Evolutionary conservation across 768 basidiomycete genomes (phyloP).

Genomic region (Lactarius psammicola): DNA sequence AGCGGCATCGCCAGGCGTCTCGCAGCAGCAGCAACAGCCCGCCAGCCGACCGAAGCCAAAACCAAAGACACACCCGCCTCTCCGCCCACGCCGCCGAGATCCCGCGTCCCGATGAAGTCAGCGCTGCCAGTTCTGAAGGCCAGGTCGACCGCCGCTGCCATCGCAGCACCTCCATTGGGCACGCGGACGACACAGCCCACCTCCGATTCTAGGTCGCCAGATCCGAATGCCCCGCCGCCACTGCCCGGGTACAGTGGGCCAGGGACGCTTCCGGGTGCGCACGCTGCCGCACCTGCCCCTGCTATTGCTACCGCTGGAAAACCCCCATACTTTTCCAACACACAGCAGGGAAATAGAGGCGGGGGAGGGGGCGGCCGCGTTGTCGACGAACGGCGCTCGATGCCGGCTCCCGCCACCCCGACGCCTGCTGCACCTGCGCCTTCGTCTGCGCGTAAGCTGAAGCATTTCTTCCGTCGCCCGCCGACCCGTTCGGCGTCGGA

Average conservation of each 20-base stretch:
- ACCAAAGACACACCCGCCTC: not conserved
- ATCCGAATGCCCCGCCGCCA: not conserved
- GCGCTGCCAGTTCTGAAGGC: constrained; percentile 11
- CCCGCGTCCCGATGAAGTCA: constrained; percentile 10
- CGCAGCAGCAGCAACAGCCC: not conserved
- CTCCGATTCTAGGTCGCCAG: not conserved
- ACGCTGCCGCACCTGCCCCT: not conserved
- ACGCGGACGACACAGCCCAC: not conserved
- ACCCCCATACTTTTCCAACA: not conserved
- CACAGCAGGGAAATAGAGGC: not conserved
- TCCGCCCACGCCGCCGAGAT: not conserved
- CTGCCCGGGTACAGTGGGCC: not conserved
- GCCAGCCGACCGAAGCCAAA: not conserved
- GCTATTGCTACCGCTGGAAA: not conserved
- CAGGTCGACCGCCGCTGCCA: constrained; percentile 2
- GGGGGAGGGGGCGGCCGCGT: not conserved
- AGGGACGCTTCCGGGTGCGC: not conserved
- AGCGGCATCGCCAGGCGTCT: constrained; percentile 19
- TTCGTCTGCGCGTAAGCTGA: constrained; percentile 12
- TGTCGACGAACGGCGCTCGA: not conserved
- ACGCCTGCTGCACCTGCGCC: not conserved
- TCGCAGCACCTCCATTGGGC: not conserved
- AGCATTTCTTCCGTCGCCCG: constrained; percentile 23
- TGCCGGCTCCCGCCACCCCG: not conserved
- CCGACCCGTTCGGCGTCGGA: constrained; percentile 21